Evolutionary conservation across 2,329 filamentous ascomycete species (phyloP).

Genomic region (Fusarium secorum): DNA sequence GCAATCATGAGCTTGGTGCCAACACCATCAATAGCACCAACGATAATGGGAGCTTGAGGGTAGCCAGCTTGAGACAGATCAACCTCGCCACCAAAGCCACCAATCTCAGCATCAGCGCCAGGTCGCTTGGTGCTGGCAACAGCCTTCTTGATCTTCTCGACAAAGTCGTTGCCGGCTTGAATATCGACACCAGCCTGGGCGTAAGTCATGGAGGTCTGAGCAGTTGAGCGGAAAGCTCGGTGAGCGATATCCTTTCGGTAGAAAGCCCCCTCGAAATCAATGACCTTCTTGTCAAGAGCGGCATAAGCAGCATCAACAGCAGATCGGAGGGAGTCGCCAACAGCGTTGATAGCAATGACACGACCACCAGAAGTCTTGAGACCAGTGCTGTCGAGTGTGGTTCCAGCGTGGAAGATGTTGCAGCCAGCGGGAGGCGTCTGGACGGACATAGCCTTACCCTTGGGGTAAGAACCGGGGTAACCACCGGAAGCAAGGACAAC

Average conservation of each 20-base stretch:
- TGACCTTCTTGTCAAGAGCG: slow-evolving; percentile 71
- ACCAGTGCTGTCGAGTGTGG: slow-evolving; percentile 67
- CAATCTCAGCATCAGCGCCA: slow-evolving; percentile 91
- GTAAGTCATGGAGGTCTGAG: slow-evolving; percentile 76
- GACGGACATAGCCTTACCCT: slow-evolving; percentile 71
- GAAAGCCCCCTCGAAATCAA: slow-evolving; percentile 89
- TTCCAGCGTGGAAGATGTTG: slow-evolving; percentile 94
- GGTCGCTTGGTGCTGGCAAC: slow-evolving; percentile 86
- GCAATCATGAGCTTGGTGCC: slow-evolving; percentile 98
- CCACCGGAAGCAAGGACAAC: slow-evolving; percentile 94
- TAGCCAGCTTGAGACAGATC: slow-evolving; percentile 75
- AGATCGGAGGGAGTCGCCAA: slow-evolving; percentile 73
- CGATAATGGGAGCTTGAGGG: slow-evolving; percentile 76
- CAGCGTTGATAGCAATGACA: slow-evolving; percentile 91
- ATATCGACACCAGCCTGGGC: slow-evolving; percentile 94
- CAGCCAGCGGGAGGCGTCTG: slow-evolving; percentile 53
- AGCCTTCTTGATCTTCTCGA: slow-evolving; percentile 88
- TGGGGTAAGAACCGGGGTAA: slow-evolving; percentile 86
- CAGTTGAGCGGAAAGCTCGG: slow-evolving; percentile 65
- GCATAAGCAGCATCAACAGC: slow-evolving; percentile 90
- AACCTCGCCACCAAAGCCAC: slow-evolving; percentile 83
- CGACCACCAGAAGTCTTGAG: slow-evolving; percentile 85
- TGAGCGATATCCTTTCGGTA: slow-evolving; percentile 93
- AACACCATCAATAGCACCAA: slow-evolving; percentile 95
- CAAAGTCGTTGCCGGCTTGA: slow-evolving; percentile 90